Base-by-base conservation (phyloP, 441 rosid genomes). In the Biscutella auriculata region DNA sequence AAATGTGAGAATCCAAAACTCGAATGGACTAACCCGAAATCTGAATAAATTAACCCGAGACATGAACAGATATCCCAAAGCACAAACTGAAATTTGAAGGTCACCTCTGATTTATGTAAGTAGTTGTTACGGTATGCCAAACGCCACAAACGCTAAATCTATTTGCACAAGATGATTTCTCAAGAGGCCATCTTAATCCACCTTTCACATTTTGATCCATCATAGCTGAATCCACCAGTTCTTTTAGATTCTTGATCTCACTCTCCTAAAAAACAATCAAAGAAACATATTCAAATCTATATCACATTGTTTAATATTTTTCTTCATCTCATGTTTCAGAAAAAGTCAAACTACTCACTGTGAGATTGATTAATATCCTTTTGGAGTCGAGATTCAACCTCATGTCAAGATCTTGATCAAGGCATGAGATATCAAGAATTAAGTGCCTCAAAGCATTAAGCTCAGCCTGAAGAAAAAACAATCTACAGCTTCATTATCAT, bases 181-280 rank as follows among this genome's bases (percentile, higher is more conserved):
- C 83, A 7, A 66, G 32, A 0, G 80, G 72, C 95, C 92, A 85
- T 58, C 74, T 76, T 68, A 85, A 53, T 8, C 92, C 95, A 41
- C 85, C 90, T 64, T 77, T 78, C 57, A 79, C 80, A 54, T 60
- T 72, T 14, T 74, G 62, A 79, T 86, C 88, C 42, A 78, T 6
- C 61, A 76, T 62, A 16, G 92, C 92, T 35, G 78, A 75, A 58
- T 54, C 66, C 21, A 80, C 55, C 56, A 88, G 55, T 35, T 73
- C 63, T 14, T 40, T 74, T 37, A 83, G 72, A 59, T 68, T 67
- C 8, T 65, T 57, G 28, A 67, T 53, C 64, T 82, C 88, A 21
- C 75, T 76, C 25, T 80, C 86, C 87, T 88, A 77, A 13, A n/a
- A 62, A 12, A 29, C 17, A 30, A 46, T 55, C 53, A 25, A 41